phyloP scores from a whole-genome alignment of 352 stramenopile genomes.

The Globisporangium iwayamae region DNA sequence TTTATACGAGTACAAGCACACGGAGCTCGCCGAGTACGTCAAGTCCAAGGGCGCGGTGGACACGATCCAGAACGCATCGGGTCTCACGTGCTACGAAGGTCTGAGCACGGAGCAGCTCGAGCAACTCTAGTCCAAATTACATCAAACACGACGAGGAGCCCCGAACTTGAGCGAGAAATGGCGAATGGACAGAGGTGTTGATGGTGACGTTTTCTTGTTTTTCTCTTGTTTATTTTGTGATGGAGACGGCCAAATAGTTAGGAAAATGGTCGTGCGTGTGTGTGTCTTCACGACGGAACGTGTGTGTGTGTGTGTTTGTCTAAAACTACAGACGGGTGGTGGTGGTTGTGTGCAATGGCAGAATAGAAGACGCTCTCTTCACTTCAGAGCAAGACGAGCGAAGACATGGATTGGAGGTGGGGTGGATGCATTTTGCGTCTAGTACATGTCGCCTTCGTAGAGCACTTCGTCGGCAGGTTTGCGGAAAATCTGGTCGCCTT shows the following conservation, averaged over 20 bases:
- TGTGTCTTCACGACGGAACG: neutral
- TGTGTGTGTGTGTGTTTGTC: neutral
- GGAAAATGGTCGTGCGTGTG: neutral
- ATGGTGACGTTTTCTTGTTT: neutral
- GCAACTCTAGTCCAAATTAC: neutral
- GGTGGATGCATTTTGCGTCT: constrained; percentile 19
- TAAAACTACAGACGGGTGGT: constrained; percentile 20
- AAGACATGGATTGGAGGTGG: neutral
- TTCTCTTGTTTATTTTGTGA: constrained; percentile 4
- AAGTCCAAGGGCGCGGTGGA: constrained; percentile 92
- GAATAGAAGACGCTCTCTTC: neutral
- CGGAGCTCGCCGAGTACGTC: constrained; percentile 91
- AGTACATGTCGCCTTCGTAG: constrained; percentile 90
- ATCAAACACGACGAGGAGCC: neutral
- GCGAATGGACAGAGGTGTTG: neutral
- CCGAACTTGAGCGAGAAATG: neutral
- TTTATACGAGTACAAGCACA: constrained; percentile 92
- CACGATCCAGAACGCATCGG: constrained; percentile 87
- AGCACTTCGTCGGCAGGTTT: constrained; percentile 82
- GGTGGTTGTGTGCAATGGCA: neutral
- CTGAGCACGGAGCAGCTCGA: constrained; percentile 53
- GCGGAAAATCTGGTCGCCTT: constrained; percentile 87
- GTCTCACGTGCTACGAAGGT: constrained; percentile 95
- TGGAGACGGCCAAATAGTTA: constrained; percentile 2
- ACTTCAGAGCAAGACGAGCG: neutral